phyloP scores from a whole-genome alignment of 441 rosid genomes.

The Eutrema salsugineum region DNA sequence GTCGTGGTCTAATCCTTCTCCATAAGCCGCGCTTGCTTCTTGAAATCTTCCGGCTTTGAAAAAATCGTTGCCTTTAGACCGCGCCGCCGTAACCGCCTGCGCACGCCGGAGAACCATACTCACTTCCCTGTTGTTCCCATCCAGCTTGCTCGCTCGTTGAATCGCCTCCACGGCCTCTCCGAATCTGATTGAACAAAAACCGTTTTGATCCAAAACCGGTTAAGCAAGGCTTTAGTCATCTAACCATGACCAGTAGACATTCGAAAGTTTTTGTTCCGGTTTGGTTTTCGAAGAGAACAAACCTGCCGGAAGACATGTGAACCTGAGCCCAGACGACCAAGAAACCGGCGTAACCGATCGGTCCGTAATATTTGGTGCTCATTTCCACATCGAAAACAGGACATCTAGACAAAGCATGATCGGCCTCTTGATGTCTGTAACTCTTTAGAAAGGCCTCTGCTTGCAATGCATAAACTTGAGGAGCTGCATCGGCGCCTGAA shows the following conservation, averaged over 20 bases:
- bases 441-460: slow-evolving; percentile 79
- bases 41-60: slow-evolving; percentile 56
- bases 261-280: background rate
- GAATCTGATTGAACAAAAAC: slow-evolving; percentile 42
- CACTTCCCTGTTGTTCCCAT: slow-evolving; percentile 64
- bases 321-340: slow-evolving; percentile 72
- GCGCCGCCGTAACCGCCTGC: slow-evolving; percentile 49
- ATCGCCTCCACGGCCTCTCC: slow-evolving; percentile 61
- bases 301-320: slow-evolving; percentile 83
- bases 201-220: background rate
- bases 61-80: slow-evolving; percentile 63
- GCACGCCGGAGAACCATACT: slow-evolving; percentile 42
- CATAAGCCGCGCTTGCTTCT: slow-evolving; percentile 65
- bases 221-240: background rate
- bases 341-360: slow-evolving; percentile 64
- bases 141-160: slow-evolving; percentile 63
- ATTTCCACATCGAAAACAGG: slow-evolving; percentile 56
- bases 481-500: slow-evolving; percentile 79
- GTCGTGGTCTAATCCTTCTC: slow-evolving; percentile 74
- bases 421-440: slow-evolving; percentile 74
- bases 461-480: slow-evolving; percentile 84
- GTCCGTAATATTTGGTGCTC: slow-evolving; percentile 70
- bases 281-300: slow-evolving; percentile 26
- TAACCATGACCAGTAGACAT: background rate
- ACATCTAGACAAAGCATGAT: slow-evolving; percentile 44